A percentile compares a stretch with the other conserved stretches of the same genome.
Conservation (phyloP, 208 protist species). For the Strigomonas galati region DNA sequence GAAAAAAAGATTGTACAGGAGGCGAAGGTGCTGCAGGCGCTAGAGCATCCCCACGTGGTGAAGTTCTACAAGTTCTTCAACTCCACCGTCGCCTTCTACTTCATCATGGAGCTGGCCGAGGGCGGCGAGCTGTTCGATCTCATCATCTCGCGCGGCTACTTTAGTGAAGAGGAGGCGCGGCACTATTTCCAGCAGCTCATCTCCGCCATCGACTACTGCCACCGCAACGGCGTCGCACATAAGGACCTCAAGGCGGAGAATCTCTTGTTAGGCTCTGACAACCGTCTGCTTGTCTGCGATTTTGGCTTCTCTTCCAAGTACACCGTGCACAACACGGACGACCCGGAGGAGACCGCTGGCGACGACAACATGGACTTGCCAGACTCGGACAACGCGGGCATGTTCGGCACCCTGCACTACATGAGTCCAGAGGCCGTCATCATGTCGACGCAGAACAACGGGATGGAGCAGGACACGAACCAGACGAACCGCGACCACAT, state of each 20-base stretch:
- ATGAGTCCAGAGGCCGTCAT: slow-evolving; percentile 73
- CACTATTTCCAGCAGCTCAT: slow-evolving; percentile 95
- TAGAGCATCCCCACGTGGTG: slow-evolving; percentile 89
- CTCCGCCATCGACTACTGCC: slow-evolving; percentile 93
- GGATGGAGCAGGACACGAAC: slow-evolving; percentile 1
- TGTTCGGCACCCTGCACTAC: slow-evolving; percentile 85
- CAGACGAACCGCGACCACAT: slow-evolving; percentile 1
- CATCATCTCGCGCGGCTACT: slow-evolving; percentile 84
- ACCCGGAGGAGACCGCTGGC: slow-evolving; percentile 38
- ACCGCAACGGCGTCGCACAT: slow-evolving; percentile 83
- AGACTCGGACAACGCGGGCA: slow-evolving; percentile 21
- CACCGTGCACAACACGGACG: slow-evolving; percentile 45
- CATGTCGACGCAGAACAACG: slow-evolving; percentile 22
- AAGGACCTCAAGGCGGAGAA: slow-evolving; percentile 92
- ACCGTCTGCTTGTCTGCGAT: slow-evolving; percentile 82
- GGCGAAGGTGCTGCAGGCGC: slow-evolving; percentile 82
- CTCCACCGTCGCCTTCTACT: slow-evolving; percentile 82
- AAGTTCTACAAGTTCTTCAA: slow-evolving; percentile 88
- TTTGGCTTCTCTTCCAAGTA: slow-evolving; percentile 86
- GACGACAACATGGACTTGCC: slow-evolving; percentile 36
- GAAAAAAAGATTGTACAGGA: slow-evolving; percentile 80
- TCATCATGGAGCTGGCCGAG: slow-evolving; percentile 86
- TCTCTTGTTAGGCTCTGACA: slow-evolving; percentile 68
- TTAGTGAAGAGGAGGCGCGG: slow-evolving; percentile 80
- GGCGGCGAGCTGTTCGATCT: slow-evolving; percentile 94